Evolutionary conservation across 2,329 filamentous ascomycete genomes (phyloP), one percentile per base, ranked within the genome.

Genomic region (Fusarium gaditjirri): DNA sequence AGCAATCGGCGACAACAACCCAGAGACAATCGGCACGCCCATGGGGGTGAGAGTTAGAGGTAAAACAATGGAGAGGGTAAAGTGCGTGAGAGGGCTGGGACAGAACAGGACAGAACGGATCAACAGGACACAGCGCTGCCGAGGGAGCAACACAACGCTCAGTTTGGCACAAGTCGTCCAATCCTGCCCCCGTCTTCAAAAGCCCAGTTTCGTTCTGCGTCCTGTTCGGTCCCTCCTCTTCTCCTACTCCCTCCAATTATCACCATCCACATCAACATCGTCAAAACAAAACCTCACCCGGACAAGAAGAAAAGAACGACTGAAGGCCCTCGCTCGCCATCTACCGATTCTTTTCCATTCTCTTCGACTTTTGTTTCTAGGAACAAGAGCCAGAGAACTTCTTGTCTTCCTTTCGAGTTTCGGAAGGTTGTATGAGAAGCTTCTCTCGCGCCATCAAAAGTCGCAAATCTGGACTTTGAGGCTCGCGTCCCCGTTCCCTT

Each of bases 381-480:
- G 84, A 86, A 86, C 84, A 88, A 86, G 87, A 89, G 88, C 87
- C 86, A 88, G 87, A 89, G 87, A 85, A 87, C 84, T 90, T 90
- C 88, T 90, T 90, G 85, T 88, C 88, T 87, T 90, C 89, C 89
- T 90, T 90, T 90, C 88, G 88, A 83, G 75, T 83, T 82, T 84
- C 90, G 89, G 77, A 82, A 84, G 83, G 82, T 84, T 84, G 83
- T 80, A 82, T 83, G 90, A 93, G 91, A 91, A 90, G 88, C 88
- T 90, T 85, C 83, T 87, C 85, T 84, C 82, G 85, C 90, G 86
- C 86, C 84, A 84, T 83, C 78, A 91, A 91, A 93, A 91, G 91
- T 92, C 92, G 94, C 88, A 94, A 98, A 94, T 89, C 95, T 98
- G 95, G 95, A 98, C 94, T 98, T 97, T 96, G 95, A 97, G 93